Conservation (phyloP, 192 early-diverging fungal species). For the Chytriomyces hyalinus region DNA sequence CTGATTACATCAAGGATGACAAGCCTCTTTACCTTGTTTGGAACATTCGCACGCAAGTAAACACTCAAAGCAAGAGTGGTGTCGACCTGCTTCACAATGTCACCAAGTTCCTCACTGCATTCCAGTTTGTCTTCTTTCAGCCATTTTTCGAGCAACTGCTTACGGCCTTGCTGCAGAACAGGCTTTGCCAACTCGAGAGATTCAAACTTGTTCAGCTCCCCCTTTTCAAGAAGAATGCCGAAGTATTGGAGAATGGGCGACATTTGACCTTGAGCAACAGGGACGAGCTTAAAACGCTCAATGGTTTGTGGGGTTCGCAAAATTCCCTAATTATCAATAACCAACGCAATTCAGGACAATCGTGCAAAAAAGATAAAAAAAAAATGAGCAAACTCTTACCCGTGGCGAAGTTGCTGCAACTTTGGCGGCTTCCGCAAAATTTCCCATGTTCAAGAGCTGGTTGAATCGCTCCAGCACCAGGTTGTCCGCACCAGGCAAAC, state of each 20-base stretch:
- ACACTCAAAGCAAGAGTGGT: slow-evolving; percentile 89
- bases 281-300: slow-evolving; percentile 88
- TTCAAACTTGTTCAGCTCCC: slow-evolving; percentile 92
- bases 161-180: slow-evolving; percentile 86
- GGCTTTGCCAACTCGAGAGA: slow-evolving; percentile 91
- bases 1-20: neutral
- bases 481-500: slow-evolving; percentile 90
- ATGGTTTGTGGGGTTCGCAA: slow-evolving; percentile 93
- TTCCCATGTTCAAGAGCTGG: slow-evolving; percentile 73
- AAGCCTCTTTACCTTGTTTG: slow-evolving; percentile 72
- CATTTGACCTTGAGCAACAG: slow-evolving; percentile 75
- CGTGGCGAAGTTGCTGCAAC: slow-evolving; percentile 92
- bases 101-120: slow-evolving; percentile 97
- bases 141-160: slow-evolving; percentile 96
- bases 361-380: neutral
- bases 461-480: slow-evolving; percentile 93
- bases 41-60: slow-evolving; percentile 91
- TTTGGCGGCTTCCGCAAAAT: slow-evolving; percentile 90
- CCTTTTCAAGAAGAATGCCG: slow-evolving; percentile 92
- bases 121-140: slow-evolving; percentile 98
- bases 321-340: slow-evolving; percentile 67
- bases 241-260: slow-evolving; percentile 98
- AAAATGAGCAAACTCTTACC: slow-evolving; percentile 46
- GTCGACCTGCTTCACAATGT: slow-evolving; percentile 93
- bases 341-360: neutral